A percentile compares a stretch with the other conserved stretches of the same genome.
These are phyloP conservation scores for Opeltia flavorubescens DNA, from an alignment of 495 filamentous ascomycete genomes.

Conservation along the genomic window DNA sequence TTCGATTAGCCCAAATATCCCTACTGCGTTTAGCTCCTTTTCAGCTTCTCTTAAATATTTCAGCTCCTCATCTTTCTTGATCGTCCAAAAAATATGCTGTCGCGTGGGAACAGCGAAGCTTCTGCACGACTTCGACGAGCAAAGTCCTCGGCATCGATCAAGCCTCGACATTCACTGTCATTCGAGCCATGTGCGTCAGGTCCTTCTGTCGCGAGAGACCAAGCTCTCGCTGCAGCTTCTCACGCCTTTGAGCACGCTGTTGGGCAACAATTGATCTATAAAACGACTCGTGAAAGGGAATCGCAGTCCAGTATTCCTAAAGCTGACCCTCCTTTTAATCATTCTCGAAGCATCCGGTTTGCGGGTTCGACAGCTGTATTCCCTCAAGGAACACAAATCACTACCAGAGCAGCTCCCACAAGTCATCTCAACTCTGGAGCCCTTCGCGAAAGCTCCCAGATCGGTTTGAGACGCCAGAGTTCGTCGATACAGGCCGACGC, in stretches of 20 bases:
- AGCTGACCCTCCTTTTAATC: conserved; percentile 4
- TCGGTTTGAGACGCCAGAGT: conserved; percentile 12
- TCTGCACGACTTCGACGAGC: conserved; percentile 38
- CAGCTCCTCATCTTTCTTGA: too few relatives aligned
- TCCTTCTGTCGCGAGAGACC: conserved; percentile 38
- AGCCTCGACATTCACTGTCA: conserved; percentile 19
- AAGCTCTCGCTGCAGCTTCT: conserved; percentile 56
- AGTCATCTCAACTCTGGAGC: background rate
- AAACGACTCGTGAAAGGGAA: conserved; percentile 5
- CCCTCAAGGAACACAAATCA: conserved; percentile 12
- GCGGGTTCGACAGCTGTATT: conserved; percentile 24
- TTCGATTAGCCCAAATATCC: background rate
- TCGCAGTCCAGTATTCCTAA: conserved; percentile 1
- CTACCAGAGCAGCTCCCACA: conserved; percentile 7
- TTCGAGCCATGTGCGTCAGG: conserved; percentile 31
- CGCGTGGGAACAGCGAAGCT: conserved; percentile 27
- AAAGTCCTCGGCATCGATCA: conserved; percentile 49
- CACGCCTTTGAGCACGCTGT: conserved; percentile 47
- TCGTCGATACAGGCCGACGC: conserved; percentile 14
- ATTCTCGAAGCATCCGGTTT: conserved; percentile 42
- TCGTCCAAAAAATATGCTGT: conserved; percentile 39
- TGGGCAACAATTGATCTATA: conserved; percentile 17
- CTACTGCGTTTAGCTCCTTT: too few relatives aligned
- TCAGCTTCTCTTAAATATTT: too few relatives aligned
- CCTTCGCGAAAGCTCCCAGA: conserved; percentile 2